These are phyloP conservation scores for Kwoniella sp. DNA, from an alignment of 768 basidiomycete species.

Conservation along the genomic window DNA sequence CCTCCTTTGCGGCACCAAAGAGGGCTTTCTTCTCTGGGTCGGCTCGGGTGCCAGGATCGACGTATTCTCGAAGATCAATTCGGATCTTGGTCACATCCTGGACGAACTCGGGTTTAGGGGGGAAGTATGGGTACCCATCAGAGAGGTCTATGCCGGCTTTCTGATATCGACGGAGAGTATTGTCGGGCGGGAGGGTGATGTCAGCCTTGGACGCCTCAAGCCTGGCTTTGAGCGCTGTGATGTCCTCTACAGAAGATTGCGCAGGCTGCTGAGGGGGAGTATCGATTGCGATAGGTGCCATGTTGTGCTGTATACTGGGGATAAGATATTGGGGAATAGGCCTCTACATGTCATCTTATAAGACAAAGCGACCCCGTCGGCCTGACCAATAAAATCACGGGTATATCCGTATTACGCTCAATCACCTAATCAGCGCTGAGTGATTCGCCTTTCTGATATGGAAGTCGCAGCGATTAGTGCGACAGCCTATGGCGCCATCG, in stretches of 20 bases:
- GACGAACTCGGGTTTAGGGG: slow-evolving; percentile 42
- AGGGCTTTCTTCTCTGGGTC: slow-evolving; percentile 71
- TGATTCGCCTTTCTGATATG: not conserved
- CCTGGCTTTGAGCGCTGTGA: slow-evolving; percentile 21
- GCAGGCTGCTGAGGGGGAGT: slow-evolving; percentile 1
- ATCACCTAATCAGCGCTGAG: not conserved
- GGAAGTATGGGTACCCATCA: slow-evolving; percentile 45
- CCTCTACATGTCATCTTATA: not conserved
- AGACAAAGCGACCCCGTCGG: not conserved
- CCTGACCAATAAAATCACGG: not conserved
- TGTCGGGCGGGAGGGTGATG: slow-evolving; percentile 35
- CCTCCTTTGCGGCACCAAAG: slow-evolving; percentile 67
- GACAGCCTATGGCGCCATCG: not conserved
- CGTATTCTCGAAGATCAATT: slow-evolving; percentile 44
- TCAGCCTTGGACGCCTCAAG: slow-evolving; percentile 9
- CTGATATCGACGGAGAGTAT: slow-evolving; percentile 37
- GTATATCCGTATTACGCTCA: not conserved
- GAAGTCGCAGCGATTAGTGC: not conserved
- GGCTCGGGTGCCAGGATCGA: slow-evolving; percentile 69
- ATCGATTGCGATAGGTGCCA: slow-evolving; percentile 46
- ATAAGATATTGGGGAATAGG: not conserved
- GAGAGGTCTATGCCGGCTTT: slow-evolving; percentile 48
- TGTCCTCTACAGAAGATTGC: slow-evolving; percentile 21
- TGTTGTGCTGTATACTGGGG: slow-evolving; percentile 2
- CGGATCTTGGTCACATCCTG: slow-evolving; percentile 45